These are phyloP conservation scores for Veloboletus limbatus DNA, from an alignment of 1,284 basidiomycete species.

Conservation along the genomic window DNA sequence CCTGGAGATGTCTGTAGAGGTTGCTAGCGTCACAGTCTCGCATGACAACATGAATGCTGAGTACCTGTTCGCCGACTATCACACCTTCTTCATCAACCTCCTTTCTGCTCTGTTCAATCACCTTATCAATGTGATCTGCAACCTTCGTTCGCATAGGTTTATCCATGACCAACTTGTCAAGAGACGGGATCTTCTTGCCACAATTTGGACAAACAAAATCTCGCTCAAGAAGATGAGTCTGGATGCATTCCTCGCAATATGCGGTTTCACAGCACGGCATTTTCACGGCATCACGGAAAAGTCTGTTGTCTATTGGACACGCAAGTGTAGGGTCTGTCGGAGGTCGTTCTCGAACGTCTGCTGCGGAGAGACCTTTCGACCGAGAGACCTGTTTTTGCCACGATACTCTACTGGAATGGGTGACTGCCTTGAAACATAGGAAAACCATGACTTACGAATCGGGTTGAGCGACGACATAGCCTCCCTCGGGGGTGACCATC, in stretches of 20 bases:
- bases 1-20: slow-evolving; percentile 22
- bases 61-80: slow-evolving; percentile 26
- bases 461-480: slow-evolving; percentile 92
- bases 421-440: neutral
- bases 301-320: slow-evolving; percentile 87
- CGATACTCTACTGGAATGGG: slow-evolving; percentile 55
- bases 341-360: slow-evolving; percentile 82
- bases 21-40: slow-evolving; percentile 4
- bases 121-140: slow-evolving; percentile 77
- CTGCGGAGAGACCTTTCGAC: slow-evolving; percentile 74
- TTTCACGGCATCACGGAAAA: slow-evolving; percentile 86
- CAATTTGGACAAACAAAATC: slow-evolving; percentile 92
- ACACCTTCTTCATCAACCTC: slow-evolving; percentile 54
- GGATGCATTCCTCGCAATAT: slow-evolving; percentile 96
- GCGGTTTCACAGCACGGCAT: slow-evolving; percentile 86
- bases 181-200: slow-evolving; percentile 76
- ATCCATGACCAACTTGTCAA: slow-evolving; percentile 82
- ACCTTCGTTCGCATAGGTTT: slow-evolving; percentile 76
- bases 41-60: neutral
- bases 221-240: slow-evolving; percentile 85
- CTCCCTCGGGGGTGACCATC: slow-evolving; percentile 96
- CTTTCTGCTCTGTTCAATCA: slow-evolving; percentile 79
- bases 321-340: slow-evolving; percentile 75
- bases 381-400: slow-evolving; percentile 91
- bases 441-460: slow-evolving; percentile 66